Evolutionary conservation across 1,284 basidiomycete genomes (phyloP), one percentile per base, ranked within the genome.

Genomic region (Tremellales sp.): DNA sequence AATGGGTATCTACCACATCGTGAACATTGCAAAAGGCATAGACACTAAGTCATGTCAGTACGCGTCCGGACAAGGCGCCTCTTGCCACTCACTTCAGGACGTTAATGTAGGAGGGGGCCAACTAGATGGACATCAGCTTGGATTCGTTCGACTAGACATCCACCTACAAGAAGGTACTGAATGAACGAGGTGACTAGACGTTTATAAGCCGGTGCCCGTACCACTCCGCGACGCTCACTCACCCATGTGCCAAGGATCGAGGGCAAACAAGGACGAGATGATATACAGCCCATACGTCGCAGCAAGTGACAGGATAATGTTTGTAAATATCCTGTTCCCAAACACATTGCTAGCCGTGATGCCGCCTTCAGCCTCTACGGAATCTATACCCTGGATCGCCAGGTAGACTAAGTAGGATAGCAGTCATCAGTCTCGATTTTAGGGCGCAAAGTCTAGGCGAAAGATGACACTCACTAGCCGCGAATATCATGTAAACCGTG

Each of bases 281-380:
- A 94, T 70, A 69, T 93, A 94, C 61, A 94, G 72, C 24, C 90
- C 91, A 29, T 87, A 77, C 3, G 92, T 95, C 5, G 89, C 86
- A n/a, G 82, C 61, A 24, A 95, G 69, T 14, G 89, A 92, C 29
- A 95, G 60, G 21, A 95, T 81, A 55, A 95, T 86, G 63, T 91
- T 84, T 50, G 85, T 75, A 76, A 95, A 93, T 40, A 91, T 86
- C 28, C 79, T 59, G 61, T 90, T 86, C 13, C 76, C 74, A 58
- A 91, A 85, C 40, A 92, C 71, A 50, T 81, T 79, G 5, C 71
- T 66, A 21, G 78, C 72, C 9, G 65, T 75, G 19, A 87, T 63
- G 5, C 75, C 66, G 1, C 79, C 76, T 26, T 50, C 46, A 5
- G 60, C 54, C 7, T 77, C 70, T 12, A 90, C 72, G 26, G 78